These are phyloP conservation scores for Aspergillus biplanus DNA, from an alignment of 495 filamentous ascomycete species.

Conservation along the genomic window DNA sequence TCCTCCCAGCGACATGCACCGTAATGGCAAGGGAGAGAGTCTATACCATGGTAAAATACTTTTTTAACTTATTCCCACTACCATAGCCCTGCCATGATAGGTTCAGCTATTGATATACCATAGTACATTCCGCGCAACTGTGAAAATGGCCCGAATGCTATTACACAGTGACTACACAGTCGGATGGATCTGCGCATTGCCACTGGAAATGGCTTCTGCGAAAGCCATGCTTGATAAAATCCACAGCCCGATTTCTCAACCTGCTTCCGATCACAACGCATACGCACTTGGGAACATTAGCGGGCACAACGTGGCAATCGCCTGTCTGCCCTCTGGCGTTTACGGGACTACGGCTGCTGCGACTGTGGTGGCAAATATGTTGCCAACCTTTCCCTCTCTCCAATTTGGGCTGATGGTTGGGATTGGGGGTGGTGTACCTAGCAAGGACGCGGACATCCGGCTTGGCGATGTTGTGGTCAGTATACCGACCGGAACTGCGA, in stretches of 20 bases:
- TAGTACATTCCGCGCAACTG: no score
- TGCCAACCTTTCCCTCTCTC: not conserved
- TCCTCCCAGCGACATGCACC: no score
- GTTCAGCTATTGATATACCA: no score
- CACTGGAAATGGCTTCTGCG: slow-evolving; percentile 8
- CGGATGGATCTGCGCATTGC: slow-evolving; percentile 10
- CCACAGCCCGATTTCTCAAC: no score
- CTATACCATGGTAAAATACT: no score
- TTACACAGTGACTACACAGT: slow-evolving; percentile 11
- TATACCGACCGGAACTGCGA: no score
- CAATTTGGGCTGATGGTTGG: slow-evolving; percentile 5
- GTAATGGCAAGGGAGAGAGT: no score
- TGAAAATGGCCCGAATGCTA: no score
- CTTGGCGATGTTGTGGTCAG: no score
- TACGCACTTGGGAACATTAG: not conserved
- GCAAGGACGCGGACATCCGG: not conserved
- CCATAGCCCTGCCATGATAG: no score
- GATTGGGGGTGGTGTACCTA: slow-evolving; percentile 4
- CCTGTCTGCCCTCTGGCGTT: not conserved
- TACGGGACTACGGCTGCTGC: not conserved
- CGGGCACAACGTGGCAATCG: not conserved
- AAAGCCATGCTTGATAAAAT: not conserved
- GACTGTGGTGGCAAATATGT: not conserved
- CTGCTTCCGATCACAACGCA: not conserved
- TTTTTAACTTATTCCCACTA: no score